Evolutionary conservation across 306 rosid genomes (phyloP).

Genomic region (Betula pendula): DNA sequence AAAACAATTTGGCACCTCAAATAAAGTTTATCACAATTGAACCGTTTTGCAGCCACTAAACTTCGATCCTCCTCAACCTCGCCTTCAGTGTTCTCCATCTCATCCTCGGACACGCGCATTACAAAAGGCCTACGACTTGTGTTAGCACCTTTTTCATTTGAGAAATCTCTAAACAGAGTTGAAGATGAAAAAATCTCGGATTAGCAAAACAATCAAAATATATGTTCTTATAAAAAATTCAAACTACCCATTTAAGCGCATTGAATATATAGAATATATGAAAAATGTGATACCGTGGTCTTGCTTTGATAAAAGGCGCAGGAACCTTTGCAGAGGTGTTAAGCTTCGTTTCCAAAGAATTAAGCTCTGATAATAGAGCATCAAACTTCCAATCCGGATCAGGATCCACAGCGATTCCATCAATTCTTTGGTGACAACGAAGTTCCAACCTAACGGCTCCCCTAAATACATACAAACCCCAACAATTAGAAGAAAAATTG

Average conservation of each 20-base stretch:
- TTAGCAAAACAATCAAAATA: not conserved
- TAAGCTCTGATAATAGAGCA: conserved; percentile 60
- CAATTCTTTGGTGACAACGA: conserved; percentile 39
- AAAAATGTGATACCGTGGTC: conserved; percentile 40
- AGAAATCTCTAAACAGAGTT: conserved; percentile 23
- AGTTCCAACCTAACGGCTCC: conserved; percentile 57
- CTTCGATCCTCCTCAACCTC: conserved; percentile 46
- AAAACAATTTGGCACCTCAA: conserved; percentile 50
- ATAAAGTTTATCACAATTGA: conserved; percentile 53
- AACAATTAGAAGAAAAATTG: not conserved
- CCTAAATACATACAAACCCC: conserved; percentile 39
- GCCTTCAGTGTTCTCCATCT: conserved; percentile 41
- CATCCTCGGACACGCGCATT: conserved; percentile 60
- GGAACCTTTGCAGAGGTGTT: conserved; percentile 39
- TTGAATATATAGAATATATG: not conserved
- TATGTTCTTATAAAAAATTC: not conserved
- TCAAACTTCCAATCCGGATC: conserved; percentile 81
- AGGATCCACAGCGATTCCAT: conserved; percentile 56
- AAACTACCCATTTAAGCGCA: conserved; percentile 21
- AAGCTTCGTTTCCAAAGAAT: conserved; percentile 58
- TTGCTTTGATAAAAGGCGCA: conserved; percentile 37
- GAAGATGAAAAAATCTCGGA: conserved; percentile 11
- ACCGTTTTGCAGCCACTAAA: conserved; percentile 37
- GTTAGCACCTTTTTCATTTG: conserved; percentile 28
- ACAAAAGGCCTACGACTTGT: conserved; percentile 50